phyloP scores from a whole-genome alignment of 139 green algal genomes.

The Auxenochlorella pyrenoidosa region DNA sequence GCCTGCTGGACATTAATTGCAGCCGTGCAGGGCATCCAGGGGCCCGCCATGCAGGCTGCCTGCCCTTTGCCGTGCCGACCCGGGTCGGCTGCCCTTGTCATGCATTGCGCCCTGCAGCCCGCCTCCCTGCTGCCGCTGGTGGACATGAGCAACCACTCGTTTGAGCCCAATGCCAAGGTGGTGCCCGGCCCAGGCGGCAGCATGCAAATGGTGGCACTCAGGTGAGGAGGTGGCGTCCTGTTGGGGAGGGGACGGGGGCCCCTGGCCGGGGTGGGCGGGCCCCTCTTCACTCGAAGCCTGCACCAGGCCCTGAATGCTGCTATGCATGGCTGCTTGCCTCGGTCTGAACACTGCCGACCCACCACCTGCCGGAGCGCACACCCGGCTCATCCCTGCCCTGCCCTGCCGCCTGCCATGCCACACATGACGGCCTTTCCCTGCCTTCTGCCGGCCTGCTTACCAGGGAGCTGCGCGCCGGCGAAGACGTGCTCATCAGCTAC shows the following conservation, averaged over 20 bases:
- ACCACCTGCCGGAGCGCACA: no score
- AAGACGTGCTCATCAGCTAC: slow-evolving; percentile 82
- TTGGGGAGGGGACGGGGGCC: no score
- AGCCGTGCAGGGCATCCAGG: not conserved
- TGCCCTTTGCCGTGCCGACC: no score
- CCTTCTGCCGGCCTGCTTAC: not conserved
- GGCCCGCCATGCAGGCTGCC: not conserved
- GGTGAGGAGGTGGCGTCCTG: not conserved
- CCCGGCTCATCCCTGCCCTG: no score
- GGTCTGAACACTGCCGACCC: no score
- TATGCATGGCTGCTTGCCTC: no score
- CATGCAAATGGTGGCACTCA: slow-evolving; percentile 25
- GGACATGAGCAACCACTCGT: slow-evolving; percentile 88
- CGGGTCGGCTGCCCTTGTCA: no score
- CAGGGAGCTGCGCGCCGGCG: slow-evolving; percentile 46
- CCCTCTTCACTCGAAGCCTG: not conserved
- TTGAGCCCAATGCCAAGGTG: slow-evolving; percentile 62
- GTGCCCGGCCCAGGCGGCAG: not conserved
- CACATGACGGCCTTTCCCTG: not conserved
- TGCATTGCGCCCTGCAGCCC: slow-evolving; percentile 6
- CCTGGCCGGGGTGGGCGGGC: not conserved
- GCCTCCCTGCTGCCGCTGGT: slow-evolving; percentile 80
- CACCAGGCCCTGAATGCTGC: no score
- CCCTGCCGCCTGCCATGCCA: no score
- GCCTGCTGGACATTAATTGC: not conserved